Evolutionary conservation across 805 yeast genomes (phyloP), one percentile per base, ranked within the genome.

Genomic region (Myxozyma vanderwaltii): DNA sequence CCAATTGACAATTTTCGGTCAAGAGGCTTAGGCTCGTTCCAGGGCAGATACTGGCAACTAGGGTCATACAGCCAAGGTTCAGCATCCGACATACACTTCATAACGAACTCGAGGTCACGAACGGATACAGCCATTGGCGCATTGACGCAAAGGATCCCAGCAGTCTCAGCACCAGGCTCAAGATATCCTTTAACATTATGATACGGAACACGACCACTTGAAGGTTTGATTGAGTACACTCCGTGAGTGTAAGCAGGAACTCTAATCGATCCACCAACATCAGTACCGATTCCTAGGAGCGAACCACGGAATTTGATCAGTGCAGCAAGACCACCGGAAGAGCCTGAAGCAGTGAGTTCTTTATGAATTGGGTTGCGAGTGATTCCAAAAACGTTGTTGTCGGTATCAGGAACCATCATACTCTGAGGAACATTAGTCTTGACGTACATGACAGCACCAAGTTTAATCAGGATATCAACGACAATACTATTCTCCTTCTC

Each of bases 71-170:
- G 67, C 81, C 81, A 78, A n/a, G 79, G 78, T 39, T 77, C 61
- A 10, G 77, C 59, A 3, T 54, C 67, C 8, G 66, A 43, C 21
- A 68, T 52, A 13, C 61, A 47, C 58, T 82, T 78, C 91, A 86
- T 86, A 76, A 84, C 84, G 58, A 82, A 72, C 21, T 86, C 90
- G 63, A 86, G 73, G 72, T 87, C 92, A 3, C 84, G 87, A 48
- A 84, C 75, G 3, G 82, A 74, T 66, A 86, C 79, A 2, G 88
- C 78, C 74, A 87, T 71, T 43, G 92, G 92, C 24, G 91, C 92
- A 48, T 79, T 79, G 26, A 85, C 87, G 15, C 86, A 83, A 36
- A 79, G 80, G 56, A 86, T 83, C 29, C 86, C 64, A 38, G 54
- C 63, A 29, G 66, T 59, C 46, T 63, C 67, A 12, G 60, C 65